Conservation (phyloP, 2,329 filamentous ascomycete species). For the Pseudogymnoascus sp. region DNA sequence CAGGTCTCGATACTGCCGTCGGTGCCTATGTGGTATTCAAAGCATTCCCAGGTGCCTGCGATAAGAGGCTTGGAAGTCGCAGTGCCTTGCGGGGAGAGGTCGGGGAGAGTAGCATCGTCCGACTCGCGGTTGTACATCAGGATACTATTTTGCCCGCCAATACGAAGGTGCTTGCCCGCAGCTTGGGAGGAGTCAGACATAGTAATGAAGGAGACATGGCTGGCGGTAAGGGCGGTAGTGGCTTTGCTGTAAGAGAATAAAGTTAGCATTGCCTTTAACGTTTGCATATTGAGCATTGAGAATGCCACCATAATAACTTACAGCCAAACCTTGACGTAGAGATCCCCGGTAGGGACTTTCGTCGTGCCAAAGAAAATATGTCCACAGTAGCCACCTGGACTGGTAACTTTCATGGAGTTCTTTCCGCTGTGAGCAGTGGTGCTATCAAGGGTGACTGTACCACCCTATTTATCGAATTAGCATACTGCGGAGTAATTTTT, state of each 20-base stretch:
- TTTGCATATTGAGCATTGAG: neutral
- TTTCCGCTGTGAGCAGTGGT: slow-evolving; percentile 47
- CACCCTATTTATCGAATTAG: slow-evolving; percentile 27
- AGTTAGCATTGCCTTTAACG: slow-evolving; percentile 19
- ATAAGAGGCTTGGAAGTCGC: slow-evolving; percentile 45
- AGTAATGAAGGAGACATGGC: slow-evolving; percentile 56
- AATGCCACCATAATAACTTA: slow-evolving; percentile 32
- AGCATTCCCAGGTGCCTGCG: slow-evolving; percentile 46
- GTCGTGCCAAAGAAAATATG: slow-evolving; percentile 55
- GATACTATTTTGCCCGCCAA: slow-evolving; percentile 52
- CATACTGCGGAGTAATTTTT: neutral
- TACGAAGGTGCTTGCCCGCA: slow-evolving; percentile 51
- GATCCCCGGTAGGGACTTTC: slow-evolving; percentile 46
- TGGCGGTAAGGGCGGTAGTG: slow-evolving; percentile 47
- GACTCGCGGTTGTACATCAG: slow-evolving; percentile 58
- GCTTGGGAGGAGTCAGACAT: slow-evolving; percentile 52
- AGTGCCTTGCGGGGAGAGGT: slow-evolving; percentile 51
- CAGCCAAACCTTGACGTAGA: slow-evolving; percentile 50
- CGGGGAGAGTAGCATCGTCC: slow-evolving; percentile 54
- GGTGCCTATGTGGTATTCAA: slow-evolving; percentile 52
- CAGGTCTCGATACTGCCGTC: slow-evolving; percentile 54
- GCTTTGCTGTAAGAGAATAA: slow-evolving; percentile 38
- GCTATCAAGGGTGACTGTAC: slow-evolving; percentile 48
- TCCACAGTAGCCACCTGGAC: slow-evolving; percentile 47
- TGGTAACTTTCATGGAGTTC: slow-evolving; percentile 46